Base-by-base conservation (phyloP, 768 basidiomycete species). In the Omphalotus guepiniiformis region DNA sequence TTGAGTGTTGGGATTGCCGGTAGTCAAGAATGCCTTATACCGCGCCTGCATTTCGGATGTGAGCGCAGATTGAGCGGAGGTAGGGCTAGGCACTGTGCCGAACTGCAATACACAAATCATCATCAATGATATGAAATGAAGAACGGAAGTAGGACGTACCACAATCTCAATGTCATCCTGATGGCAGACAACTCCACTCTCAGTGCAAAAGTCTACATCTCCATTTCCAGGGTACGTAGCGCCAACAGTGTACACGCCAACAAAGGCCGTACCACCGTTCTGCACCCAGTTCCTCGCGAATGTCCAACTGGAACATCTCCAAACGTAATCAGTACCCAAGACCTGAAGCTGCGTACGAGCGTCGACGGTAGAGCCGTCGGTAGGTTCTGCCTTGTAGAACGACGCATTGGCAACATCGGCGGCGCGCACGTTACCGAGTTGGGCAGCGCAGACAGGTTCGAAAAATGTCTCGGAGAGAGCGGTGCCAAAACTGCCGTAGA, bases 161-260 rank as follows among this genome's bases (percentile, higher is more conserved):
- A 90, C 76, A 59, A 87, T 82, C 68, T 83, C 67, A 50, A 91
- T 90, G 57, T 92, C 89, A 60, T 90, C 88, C 60, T 89, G 76
- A 61, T 89, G 88, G 64, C 88, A 90, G 30, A 88, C 82, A 26
- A 67, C 63, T 28, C 80, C 82, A 25, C 69, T 28, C 53, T 73
- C 61, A 4, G 70, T 72, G 65, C 88, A 90, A 59, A 73, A 80
- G 0, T 78, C 56, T 38, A 79, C 66, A 1, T 48, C 69, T 32
- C 70, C 69, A 65, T 88, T 90, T 34, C 74, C 75, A 9, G 85
- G 80, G 62, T 88, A 87, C n/a, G 82, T 78, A 18, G 83, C 76
- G 21, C 88, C 88, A 30, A 82, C 64, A 38, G 69, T 65, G 60
- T 78, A 88, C 51, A 80, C 53, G 23, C 83, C 86, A 16, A 86